Percentiles rank a stretch among this genome's conserved stretches.
Evolutionary conservation across 345 rosid genomes (phyloP).

Genomic region (Cardiospermum halicacabum): DNA sequence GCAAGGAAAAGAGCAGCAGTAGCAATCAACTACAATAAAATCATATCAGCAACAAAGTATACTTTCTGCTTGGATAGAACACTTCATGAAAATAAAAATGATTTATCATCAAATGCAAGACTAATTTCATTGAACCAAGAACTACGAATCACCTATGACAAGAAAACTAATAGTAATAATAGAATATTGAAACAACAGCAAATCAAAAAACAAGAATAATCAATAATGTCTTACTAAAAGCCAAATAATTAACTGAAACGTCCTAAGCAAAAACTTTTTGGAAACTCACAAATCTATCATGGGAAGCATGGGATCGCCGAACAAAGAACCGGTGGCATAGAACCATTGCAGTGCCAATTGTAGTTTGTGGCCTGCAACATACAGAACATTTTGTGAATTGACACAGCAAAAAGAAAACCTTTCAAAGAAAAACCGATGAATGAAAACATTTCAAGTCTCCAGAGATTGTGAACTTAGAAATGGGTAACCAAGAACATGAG

Average conservation of each 20-base stretch:
- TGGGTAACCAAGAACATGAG: background rate
- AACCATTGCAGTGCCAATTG: constrained; percentile 76
- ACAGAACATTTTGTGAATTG: background rate
- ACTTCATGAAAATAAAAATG: background rate
- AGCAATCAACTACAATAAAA: constrained; percentile 55
- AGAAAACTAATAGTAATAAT: background rate
- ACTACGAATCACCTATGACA: background rate
- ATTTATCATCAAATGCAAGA: background rate
- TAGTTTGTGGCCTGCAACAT: constrained; percentile 65
- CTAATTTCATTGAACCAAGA: background rate
- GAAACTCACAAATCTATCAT: constrained; percentile 73
- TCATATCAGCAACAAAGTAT: constrained; percentile 8
- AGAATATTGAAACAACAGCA: background rate
- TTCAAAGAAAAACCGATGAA: background rate
- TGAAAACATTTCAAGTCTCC: background rate
- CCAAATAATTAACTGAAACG: background rate
- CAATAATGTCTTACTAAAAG: background rate
- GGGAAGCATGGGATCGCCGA: constrained; percentile 79
- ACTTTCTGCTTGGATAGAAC: background rate
- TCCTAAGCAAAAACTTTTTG: background rate
- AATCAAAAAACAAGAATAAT: background rate
- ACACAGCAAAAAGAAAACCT: background rate
- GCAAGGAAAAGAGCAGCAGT: constrained; percentile 77
- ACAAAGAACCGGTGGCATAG: constrained; percentile 75
- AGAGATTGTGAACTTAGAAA: background rate